Evolutionary conservation across 202 grass and related monocot genomes (phyloP), one percentile per base, ranked within the genome.

Genomic region (Brachypodium distachyon): DNA sequence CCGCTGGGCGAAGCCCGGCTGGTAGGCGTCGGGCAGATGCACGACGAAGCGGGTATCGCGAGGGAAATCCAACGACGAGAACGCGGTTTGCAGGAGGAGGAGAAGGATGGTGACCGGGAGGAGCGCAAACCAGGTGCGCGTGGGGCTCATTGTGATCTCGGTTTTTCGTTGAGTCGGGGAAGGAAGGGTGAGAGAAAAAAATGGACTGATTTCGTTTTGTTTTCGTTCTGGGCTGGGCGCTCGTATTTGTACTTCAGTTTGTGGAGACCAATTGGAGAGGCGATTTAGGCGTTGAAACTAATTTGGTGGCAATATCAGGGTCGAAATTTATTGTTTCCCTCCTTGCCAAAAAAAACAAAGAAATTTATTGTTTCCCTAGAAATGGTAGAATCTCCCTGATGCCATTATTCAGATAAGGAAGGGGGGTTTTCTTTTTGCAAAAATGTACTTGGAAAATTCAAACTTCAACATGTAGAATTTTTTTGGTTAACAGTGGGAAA

Each of bases 41-140:
- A 93, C 67, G 34, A 81, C 67, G 72, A 81, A 67, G 29, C 79
- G 77, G 57, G 39, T 68, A 23, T 90, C 85, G 33, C 73, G 46
- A 11, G 48, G 60, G 79, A 93, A 89, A 74, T 82, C 71, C 53
- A 49, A 37, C 48, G 83, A 79, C 17, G 87, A 61, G 12, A 55
- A 0, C 7, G 73, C 73, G 7, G 25, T 1, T 29, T 53, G 73
- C n/a, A 80, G 29, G 40, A 74, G 73, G 52, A 88, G 63, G 6
- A 80, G 29, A 34, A 74, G 73, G 52, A 88, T 57, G 6, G 58
- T 72, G 16, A 76, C 27, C 57, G 72, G 5, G 79, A 88, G 55
- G 49, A 81, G 54, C 39, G 78, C 66, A 13, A 82, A 32, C 59
- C 39, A 56, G 65, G 27, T 57, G 63, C 54, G 36, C 38, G 16